phyloP scores from a whole-genome alignment of 2,329 filamentous ascomycete species.

The Paradendryphiella salina region DNA sequence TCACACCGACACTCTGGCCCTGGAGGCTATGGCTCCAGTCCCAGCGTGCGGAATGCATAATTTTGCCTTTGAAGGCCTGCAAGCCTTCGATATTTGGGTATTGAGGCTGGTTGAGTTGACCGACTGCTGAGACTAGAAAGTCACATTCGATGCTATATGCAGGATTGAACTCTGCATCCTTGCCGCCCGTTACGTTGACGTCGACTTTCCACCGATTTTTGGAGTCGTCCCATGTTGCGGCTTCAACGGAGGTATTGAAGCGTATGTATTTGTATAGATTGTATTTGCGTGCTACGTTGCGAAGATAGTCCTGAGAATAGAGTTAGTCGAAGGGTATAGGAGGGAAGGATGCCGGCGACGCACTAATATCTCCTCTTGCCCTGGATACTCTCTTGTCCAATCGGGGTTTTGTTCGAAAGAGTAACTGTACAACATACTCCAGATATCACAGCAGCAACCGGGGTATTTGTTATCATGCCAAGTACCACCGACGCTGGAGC shows the following conservation, averaged over 20 bases:
- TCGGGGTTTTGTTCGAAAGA: slow-evolving; percentile 63
- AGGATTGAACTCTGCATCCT: slow-evolving; percentile 59
- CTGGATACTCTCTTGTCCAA: slow-evolving; percentile 62
- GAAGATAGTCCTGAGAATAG: slow-evolving; percentile 53
- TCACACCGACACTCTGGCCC: slow-evolving; percentile 61
- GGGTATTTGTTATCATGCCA: slow-evolving; percentile 62
- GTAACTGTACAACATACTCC: slow-evolving; percentile 61
- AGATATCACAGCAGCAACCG: slow-evolving; percentile 60
- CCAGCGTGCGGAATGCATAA: slow-evolving; percentile 63
- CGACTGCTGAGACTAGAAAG: slow-evolving; percentile 62
- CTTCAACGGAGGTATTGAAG: slow-evolving; percentile 60
- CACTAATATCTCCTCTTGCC: slow-evolving; percentile 63
- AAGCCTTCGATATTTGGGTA: slow-evolving; percentile 56
- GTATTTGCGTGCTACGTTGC: slow-evolving; percentile 57
- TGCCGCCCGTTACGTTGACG: slow-evolving; percentile 55
- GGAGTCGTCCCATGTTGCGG: slow-evolving; percentile 59
- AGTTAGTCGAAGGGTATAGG: background rate
- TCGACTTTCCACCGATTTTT: slow-evolving; percentile 56
- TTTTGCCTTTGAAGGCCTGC: slow-evolving; percentile 55
- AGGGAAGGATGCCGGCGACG: background rate
- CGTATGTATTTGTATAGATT: slow-evolving; percentile 60
- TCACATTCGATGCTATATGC: slow-evolving; percentile 59
- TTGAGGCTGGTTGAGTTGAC: slow-evolving; percentile 60
- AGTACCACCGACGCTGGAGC: slow-evolving; percentile 57
- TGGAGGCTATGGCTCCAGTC: slow-evolving; percentile 61